Percentiles rank a stretch among this genome's conserved stretches.
Conservation (phyloP, 2,329 filamentous ascomycete genomes). For the Ambrosiella cleistominuta region DNA sequence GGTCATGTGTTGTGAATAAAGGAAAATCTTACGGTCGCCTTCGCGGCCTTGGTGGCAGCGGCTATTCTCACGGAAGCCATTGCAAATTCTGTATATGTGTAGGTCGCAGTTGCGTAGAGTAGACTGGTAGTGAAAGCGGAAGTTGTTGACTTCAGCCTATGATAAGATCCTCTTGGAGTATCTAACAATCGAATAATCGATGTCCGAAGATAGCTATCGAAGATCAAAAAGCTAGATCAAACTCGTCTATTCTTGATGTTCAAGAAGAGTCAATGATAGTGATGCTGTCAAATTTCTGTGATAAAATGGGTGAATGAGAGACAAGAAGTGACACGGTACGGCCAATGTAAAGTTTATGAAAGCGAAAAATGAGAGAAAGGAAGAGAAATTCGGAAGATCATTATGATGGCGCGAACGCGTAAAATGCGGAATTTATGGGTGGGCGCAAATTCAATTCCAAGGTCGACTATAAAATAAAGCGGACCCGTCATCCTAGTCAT, state of each 20-base stretch:
- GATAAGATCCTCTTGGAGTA: background rate
- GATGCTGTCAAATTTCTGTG: background rate
- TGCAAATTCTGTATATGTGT: background rate
- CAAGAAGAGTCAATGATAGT: too few relatives aligned
- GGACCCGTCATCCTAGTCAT: background rate
- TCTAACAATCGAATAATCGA: background rate
- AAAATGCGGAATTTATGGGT: constrained; percentile 3
- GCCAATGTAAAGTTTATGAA: background rate
- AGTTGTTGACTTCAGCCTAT: too few relatives aligned
- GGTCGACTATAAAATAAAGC: constrained; percentile 5
- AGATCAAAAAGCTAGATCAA: background rate
- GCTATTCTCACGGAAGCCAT: constrained; percentile 12
- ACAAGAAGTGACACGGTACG: background rate
- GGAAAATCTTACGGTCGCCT: constrained; percentile 13
- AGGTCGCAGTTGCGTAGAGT: background rate
- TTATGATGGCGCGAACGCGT: constrained; percentile 8
- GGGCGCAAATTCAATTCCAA: constrained; percentile 8
- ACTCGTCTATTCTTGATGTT: background rate
- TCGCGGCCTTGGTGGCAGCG: constrained; percentile 13
- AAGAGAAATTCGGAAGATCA: background rate
- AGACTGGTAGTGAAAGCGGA: too few relatives aligned
- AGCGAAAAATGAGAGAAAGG: background rate
- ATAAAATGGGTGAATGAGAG: background rate
- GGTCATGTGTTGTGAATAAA: background rate
- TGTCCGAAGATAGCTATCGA: background rate